phyloP scores from a whole-genome alignment of 768 basidiomycete species.

The Mycena rebaudengoi region DNA sequence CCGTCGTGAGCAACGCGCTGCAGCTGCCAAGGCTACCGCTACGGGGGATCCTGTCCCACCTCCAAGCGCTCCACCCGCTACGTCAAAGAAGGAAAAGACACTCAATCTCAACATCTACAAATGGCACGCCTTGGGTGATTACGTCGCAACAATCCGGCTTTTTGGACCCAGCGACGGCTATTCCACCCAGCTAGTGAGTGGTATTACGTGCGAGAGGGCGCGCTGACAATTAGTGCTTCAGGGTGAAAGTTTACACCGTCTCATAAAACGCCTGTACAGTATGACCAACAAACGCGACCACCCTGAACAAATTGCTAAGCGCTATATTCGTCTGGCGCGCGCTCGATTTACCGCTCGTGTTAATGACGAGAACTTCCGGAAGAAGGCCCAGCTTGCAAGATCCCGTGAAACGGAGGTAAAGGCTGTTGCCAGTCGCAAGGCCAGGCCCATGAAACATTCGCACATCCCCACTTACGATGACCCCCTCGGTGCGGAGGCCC shows the following conservation, averaged over 20 bases:
- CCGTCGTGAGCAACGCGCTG: constrained; percentile 2
- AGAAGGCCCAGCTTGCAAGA: neutral
- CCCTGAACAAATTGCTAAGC: constrained; percentile 38
- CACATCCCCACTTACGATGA: constrained; percentile 1
- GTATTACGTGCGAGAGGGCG: neutral
- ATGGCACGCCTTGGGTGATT: constrained; percentile 36
- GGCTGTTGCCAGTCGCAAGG: constrained; percentile 21
- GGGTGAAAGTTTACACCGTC: constrained; percentile 52
- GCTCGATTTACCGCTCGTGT: neutral
- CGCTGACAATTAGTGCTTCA: constrained; percentile 18
- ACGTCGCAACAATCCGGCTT: constrained; percentile 16
- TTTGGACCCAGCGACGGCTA: constrained; percentile 35
- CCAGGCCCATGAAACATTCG: neutral
- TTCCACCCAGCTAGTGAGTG: constrained; percentile 29
- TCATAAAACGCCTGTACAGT: constrained; percentile 47
- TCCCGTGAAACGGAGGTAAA: neutral
- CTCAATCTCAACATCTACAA: constrained; percentile 40
- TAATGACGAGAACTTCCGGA: neutral
- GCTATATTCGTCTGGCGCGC: constrained; percentile 12
- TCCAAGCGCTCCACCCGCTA: neutral
- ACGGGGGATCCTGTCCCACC: neutral
- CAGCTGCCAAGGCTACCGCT: neutral
- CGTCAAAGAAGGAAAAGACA: constrained; percentile 11
- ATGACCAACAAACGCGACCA: constrained; percentile 45
- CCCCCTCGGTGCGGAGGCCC: neutral